Evolutionary conservation across 192 early-diverging fungal species (phyloP).

Genomic region (Geranomyces michiganensis): DNA sequence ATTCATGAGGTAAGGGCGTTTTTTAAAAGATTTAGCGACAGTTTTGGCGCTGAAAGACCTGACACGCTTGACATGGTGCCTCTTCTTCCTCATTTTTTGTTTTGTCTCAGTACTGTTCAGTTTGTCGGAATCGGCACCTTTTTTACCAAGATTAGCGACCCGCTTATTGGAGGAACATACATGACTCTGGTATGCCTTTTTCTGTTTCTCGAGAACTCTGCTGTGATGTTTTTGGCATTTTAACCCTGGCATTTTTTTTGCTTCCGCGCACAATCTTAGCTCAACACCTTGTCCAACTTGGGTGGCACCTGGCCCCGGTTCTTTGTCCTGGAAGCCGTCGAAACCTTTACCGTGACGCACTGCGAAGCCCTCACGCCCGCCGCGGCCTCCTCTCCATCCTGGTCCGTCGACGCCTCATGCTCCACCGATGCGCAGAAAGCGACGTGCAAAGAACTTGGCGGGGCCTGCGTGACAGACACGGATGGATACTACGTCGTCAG

Average conservation of each 20-base stretch:
- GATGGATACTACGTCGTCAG: constrained; percentile 92
- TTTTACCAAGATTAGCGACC: constrained; percentile 94
- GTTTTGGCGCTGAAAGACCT: no score
- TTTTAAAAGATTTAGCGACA: no score
- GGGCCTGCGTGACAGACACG: constrained; percentile 65
- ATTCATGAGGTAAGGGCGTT: constrained; percentile 74
- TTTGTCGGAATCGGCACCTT: constrained; percentile 96
- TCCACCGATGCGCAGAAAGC: constrained; percentile 62
- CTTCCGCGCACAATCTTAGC: constrained; percentile 46
- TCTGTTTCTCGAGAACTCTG: no score
- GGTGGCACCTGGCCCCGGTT: constrained; percentile 97
- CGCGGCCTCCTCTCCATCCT: constrained; percentile 21
- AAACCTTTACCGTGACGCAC: constrained; percentile 80
- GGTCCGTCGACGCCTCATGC: constrained; percentile 59
- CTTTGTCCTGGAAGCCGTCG: constrained; percentile 88
- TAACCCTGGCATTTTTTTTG: background rate
- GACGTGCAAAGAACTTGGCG: constrained; percentile 65
- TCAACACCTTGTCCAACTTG: constrained; percentile 95
- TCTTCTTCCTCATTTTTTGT: no score
- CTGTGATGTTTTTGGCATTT: no score
- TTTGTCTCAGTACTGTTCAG: constrained; percentile 85
- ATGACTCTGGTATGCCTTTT: constrained; percentile 52
- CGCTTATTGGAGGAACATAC: constrained; percentile 80
- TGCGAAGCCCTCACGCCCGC: constrained; percentile 55
- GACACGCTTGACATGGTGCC: background rate